Evolutionary conservation across 345 rosid genomes (phyloP).

Genomic region (Citropsis articulata): DNA sequence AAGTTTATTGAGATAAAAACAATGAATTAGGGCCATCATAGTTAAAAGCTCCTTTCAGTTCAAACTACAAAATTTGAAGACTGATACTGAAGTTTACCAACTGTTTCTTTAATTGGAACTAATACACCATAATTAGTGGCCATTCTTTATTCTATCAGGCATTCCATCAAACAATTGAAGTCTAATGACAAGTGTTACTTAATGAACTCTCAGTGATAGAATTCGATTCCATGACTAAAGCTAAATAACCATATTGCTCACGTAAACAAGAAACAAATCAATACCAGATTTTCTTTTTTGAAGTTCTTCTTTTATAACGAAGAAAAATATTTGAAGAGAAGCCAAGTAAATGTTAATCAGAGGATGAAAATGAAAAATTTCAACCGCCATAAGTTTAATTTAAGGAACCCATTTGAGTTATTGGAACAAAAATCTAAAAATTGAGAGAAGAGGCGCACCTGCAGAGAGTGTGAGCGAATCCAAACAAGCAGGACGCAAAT

Average conservation of each 20-base stretch:
- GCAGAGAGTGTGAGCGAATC: neutral
- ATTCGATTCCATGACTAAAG: neutral
- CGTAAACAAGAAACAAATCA: neutral
- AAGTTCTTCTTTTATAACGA: neutral
- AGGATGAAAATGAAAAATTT: neutral
- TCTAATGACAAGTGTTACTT: no score
- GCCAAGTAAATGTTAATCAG: neutral
- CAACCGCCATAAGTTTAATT: neutral
- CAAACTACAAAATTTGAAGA: neutral
- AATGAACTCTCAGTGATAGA: neutral
- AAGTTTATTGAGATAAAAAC: neutral
- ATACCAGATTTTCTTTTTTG: neutral
- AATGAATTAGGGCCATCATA: neutral
- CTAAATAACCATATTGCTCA: neutral
- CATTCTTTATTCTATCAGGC: neutral
- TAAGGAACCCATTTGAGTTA: neutral
- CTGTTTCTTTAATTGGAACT: neutral
- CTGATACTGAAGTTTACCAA: neutral
- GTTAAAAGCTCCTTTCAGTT: neutral
- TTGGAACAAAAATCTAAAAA: neutral
- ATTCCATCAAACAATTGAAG: constrained; percentile 16
- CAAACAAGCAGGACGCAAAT: neutral
- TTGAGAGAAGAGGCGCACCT: neutral
- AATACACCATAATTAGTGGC: neutral
- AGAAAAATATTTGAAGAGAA: neutral